These are phyloP conservation scores for Colletotrichum salicis DNA, from an alignment of 2,329 filamentous ascomycete species.

Conservation along the genomic window DNA sequence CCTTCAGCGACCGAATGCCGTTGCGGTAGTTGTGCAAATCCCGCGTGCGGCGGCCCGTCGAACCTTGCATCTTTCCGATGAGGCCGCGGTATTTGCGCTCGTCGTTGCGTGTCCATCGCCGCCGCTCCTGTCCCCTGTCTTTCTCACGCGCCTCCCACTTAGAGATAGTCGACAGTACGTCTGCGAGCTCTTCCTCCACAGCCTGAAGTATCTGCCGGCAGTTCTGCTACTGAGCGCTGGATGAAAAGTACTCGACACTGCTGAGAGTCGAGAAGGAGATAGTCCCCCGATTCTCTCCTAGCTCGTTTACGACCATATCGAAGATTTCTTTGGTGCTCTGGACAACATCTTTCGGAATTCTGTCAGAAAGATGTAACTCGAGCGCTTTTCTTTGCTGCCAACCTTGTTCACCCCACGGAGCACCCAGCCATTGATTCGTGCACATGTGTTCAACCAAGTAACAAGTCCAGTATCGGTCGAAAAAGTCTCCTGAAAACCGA, in stretches of 20 bases:
- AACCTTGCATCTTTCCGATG: background rate
- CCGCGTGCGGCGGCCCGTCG: background rate
- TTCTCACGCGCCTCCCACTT: background rate
- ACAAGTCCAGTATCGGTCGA: background rate
- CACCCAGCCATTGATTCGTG: no score
- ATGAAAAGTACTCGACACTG: background rate
- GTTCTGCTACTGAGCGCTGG: rapidly evolving
- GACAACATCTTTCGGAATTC: background rate
- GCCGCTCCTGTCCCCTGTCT: background rate
- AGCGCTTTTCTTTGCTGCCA: background rate
- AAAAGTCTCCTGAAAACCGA: background rate
- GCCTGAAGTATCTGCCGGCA: background rate
- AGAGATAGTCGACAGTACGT: rapidly evolving
- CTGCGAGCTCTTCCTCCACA: rapidly evolving
- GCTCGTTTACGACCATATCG: rapidly evolving
- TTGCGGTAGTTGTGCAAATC: background rate
- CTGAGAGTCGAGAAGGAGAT: background rate
- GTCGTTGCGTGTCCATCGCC: background rate
- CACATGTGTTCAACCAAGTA: background rate
- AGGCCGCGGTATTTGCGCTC: background rate
- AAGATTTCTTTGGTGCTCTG: background rate
- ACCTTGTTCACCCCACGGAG: background rate
- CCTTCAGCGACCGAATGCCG: background rate
- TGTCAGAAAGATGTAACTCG: background rate
- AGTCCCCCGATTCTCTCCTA: rapidly evolving